Evolutionary conservation across 78 protist species (phyloP).

Genomic region (Cavenderia fasciculata): DNA sequence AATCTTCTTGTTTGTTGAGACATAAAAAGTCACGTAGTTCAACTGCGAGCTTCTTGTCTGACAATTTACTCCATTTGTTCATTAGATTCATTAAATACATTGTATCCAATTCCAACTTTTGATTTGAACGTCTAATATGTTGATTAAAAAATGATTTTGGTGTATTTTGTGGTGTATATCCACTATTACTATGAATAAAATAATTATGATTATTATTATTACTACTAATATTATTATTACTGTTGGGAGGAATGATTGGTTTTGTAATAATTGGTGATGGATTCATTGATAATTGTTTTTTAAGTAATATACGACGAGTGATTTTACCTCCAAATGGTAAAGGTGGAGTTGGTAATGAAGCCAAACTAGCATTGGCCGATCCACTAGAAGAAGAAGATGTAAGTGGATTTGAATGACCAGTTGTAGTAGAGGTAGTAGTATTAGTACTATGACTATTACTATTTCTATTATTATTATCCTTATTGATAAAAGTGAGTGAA

Average conservation of each 20-base stretch:
- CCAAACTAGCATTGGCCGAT: no score
- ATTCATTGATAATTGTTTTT: no score
- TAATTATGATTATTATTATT: background rate
- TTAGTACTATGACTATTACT: background rate
- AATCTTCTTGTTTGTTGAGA: slow-evolving; percentile 1
- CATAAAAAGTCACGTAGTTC: slow-evolving; percentile 12
- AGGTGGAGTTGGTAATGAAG: background rate
- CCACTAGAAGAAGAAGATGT: no score
- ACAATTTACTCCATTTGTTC: slow-evolving; percentile 23
- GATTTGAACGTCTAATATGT: no score
- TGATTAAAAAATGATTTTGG: no score
- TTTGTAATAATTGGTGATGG: background rate
- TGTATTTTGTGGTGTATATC: no score
- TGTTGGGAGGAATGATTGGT: background rate
- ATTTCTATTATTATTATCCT: background rate
- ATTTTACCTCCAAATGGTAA: background rate
- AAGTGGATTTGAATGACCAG: background rate
- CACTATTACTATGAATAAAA: no score
- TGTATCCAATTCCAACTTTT: background rate
- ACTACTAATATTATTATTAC: background rate
- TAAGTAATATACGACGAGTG: no score
- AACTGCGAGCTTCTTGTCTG: background rate
- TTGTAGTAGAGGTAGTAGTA: background rate
- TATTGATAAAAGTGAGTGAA: background rate
- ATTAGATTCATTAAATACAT: slow-evolving; percentile 30